Conservation (phyloP, 2,329 filamentous ascomycete genomes). For the Orbilia blumenaviensis region DNA sequence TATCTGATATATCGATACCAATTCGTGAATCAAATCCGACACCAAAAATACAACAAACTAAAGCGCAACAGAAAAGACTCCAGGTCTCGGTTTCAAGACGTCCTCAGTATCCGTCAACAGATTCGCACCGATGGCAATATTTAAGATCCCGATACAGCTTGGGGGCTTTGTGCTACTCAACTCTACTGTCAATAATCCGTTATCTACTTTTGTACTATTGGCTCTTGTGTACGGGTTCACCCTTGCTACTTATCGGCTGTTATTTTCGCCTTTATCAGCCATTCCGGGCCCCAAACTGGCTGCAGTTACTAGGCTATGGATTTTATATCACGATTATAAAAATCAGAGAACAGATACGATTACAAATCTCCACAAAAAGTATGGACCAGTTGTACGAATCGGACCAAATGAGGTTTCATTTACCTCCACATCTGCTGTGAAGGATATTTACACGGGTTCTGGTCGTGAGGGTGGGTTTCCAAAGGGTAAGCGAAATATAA, state of each 20-base stretch:
- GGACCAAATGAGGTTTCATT: constrained; percentile 70
- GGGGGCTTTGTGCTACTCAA: background rate
- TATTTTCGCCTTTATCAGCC: constrained; percentile 45
- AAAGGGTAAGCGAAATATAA: constrained; percentile 18
- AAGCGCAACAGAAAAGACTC: too few relatives aligned
- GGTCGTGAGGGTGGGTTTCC: constrained; percentile 40
- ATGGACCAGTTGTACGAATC: constrained; percentile 69
- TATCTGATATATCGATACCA: too few relatives aligned
- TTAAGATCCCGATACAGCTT: background rate
- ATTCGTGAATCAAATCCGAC: too few relatives aligned
- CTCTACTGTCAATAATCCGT: background rate
- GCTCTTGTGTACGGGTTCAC: constrained; percentile 11
- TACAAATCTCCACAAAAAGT: constrained; percentile 63
- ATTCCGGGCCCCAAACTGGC: constrained; percentile 31
- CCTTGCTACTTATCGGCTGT: constrained; percentile 26
- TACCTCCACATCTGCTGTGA: constrained; percentile 67
- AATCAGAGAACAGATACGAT: constrained; percentile 40
- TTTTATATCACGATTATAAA: constrained; percentile 43
- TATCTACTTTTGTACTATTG: background rate
- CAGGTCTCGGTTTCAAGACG: too few relatives aligned
- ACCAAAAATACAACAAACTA: too few relatives aligned
- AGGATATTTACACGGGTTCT: constrained; percentile 67
- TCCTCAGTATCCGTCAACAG: background rate
- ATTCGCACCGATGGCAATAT: background rate
- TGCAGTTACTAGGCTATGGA: constrained; percentile 36